A percentile compares a stretch with the other conserved stretches of the same genome.
Conservation (phyloP, 2,329 filamentous ascomycete genomes). For the Cladosporium austrohemisphaericum region DNA sequence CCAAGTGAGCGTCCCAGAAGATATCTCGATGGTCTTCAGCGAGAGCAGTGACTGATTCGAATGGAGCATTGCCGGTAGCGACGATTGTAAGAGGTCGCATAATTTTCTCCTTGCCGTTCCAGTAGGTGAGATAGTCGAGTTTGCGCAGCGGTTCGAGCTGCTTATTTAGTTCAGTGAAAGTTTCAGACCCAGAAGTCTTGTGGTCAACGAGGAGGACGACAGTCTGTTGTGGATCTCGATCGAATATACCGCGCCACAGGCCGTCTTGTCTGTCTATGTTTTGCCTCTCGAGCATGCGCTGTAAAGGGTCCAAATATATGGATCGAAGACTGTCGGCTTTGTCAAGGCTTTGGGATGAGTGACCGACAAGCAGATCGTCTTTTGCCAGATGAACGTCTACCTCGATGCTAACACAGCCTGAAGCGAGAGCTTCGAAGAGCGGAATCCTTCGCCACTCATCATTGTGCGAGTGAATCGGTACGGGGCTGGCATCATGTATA, state of each 20-base stretch:
- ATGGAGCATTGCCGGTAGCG: slow-evolving; percentile 52
- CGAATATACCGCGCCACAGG: not conserved
- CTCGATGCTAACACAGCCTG: slow-evolving; percentile 54
- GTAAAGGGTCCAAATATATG: slow-evolving; percentile 53
- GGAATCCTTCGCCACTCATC: slow-evolving; percentile 57
- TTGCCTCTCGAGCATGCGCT: slow-evolving; percentile 50
- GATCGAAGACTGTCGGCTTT: slow-evolving; percentile 46
- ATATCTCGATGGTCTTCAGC: not conserved
- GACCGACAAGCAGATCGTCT: slow-evolving; percentile 52
- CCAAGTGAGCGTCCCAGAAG: not conserved
- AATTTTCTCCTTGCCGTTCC: slow-evolving; percentile 42
- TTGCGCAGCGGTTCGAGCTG: slow-evolving; percentile 48
- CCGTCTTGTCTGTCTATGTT: not conserved
- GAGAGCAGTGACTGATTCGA: slow-evolving; percentile 40
- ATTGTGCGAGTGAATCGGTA: slow-evolving; percentile 57
- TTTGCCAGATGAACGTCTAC: slow-evolving; percentile 55
- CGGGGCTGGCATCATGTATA: slow-evolving; percentile 43
- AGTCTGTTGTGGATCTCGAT: not conserved
- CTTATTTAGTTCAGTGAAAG: slow-evolving; percentile 14
- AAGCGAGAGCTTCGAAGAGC: slow-evolving; percentile 53
- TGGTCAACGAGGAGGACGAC: slow-evolving; percentile 1
- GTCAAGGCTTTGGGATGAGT: slow-evolving; percentile 47
- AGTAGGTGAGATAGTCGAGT: slow-evolving; percentile 49
- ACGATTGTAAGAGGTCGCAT: slow-evolving; percentile 50
- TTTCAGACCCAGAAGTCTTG: not conserved